phyloP scores from a whole-genome alignment of 345 rosid genomes.

The Euphorbia pulcherrima region DNA sequence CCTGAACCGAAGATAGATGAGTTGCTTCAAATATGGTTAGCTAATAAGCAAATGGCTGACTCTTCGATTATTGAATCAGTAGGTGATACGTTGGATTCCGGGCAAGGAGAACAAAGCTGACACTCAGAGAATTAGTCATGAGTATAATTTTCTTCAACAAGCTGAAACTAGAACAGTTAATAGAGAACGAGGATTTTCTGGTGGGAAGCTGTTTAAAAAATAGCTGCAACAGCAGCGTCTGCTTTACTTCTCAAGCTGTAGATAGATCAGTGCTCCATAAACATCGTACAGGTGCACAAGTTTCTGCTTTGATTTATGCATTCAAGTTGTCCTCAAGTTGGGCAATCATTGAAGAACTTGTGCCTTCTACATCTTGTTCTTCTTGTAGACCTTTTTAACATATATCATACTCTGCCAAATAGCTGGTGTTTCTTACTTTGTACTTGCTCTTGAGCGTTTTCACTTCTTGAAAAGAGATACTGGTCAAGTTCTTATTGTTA shows the following conservation, averaged over 20 bases:
- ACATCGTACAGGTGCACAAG: conserved; percentile 17
- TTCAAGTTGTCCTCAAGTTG: neutral
- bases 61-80: conserved; percentile 22
- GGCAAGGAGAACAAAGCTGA: conserved; percentile 19
- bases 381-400: neutral
- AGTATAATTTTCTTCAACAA: conserved; percentile 46
- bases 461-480: too few relatives aligned
- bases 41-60: conserved; percentile 51
- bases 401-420: too few relatives aligned
- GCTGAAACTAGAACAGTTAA: conserved; percentile 63
- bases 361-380: neutral
- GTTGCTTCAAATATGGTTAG: conserved; percentile 64
- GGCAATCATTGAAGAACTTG: neutral
- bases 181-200: conserved; percentile 63
- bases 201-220: conserved; percentile 41
- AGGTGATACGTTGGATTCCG: conserved; percentile 20
- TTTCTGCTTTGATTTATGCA: conserved; percentile 13
- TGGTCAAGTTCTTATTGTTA: too few relatives aligned
- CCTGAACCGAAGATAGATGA: conserved; percentile 66
- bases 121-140: conserved; percentile 30
- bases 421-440: too few relatives aligned
- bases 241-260: conserved; percentile 1
- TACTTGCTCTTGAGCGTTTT: too few relatives aligned
- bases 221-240: neutral
- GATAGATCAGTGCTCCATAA: conserved; percentile 18